phyloP scores from a whole-genome alignment of 257 asterid genomes.

The Anisodus acutangulus region DNA sequence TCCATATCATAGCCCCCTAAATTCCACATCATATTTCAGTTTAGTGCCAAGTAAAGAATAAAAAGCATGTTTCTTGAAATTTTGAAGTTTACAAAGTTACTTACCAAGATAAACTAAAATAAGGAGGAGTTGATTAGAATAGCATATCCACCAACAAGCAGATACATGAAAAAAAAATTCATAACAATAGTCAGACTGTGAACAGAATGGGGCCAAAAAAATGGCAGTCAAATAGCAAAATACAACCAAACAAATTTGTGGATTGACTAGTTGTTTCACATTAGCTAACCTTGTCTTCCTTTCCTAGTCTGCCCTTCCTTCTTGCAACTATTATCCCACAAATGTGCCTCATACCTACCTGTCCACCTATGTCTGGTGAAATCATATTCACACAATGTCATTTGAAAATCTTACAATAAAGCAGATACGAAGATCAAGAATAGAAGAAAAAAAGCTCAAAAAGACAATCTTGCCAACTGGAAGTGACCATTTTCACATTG shows the following conservation, averaged over 20 bases:
- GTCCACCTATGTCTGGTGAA: conserved; percentile 45
- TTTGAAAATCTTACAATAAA: neutral
- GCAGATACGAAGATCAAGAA: neutral
- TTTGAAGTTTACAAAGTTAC: conserved; percentile 24
- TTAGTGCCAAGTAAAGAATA: neutral
- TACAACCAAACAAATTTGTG: conserved; percentile 31
- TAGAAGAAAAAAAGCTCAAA: neutral
- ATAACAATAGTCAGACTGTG: conserved; percentile 44
- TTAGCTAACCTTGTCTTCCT: conserved; percentile 43
- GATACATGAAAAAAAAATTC: conserved; percentile 41
- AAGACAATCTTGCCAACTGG: neutral
- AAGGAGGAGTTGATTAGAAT: conserved; percentile 37
- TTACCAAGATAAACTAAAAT: conserved; percentile 85
- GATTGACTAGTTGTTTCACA: neutral
- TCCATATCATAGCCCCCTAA: conserved; percentile 95
- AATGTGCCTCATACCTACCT: conserved; percentile 44
- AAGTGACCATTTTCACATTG: neutral
- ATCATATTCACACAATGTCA: conserved; percentile 21
- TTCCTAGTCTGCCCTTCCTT: conserved; percentile 45
- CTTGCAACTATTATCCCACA: conserved; percentile 47
- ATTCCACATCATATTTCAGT: neutral
- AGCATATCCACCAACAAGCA: conserved; percentile 49
- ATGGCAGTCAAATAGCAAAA: conserved; percentile 33
- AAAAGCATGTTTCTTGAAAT: neutral
- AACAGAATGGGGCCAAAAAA: conserved; percentile 28